Evolutionary conservation across 2,329 filamentous ascomycete species (phyloP).

Genomic region (Hirsutella thompsonii): DNA sequence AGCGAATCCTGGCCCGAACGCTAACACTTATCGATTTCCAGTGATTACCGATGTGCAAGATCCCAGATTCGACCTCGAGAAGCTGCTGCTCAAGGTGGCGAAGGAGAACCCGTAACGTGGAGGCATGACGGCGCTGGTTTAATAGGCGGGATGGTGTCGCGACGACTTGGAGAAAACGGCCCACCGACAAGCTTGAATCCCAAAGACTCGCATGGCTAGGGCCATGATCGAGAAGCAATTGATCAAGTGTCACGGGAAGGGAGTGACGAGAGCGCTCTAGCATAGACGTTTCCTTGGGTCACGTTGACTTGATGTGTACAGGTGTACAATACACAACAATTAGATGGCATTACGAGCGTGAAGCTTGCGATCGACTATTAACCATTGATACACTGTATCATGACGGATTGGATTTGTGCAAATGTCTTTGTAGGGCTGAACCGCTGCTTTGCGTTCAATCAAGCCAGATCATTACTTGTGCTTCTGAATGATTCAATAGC

Average conservation of each 20-base stretch:
- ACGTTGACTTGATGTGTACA: constrained; percentile 32
- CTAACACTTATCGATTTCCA: constrained; percentile 11
- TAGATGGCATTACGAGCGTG: constrained; percentile 23
- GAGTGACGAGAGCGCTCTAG: constrained; percentile 27
- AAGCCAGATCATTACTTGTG: too few relatives aligned
- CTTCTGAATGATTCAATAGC: too few relatives aligned
- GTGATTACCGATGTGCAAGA: constrained; percentile 54
- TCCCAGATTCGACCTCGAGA: constrained; percentile 89
- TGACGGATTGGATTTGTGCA: too few relatives aligned
- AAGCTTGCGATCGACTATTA: neutral
- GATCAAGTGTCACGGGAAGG: constrained; percentile 17
- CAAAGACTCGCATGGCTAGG: constrained; percentile 1
- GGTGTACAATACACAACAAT: constrained; percentile 39
- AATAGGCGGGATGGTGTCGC: constrained; percentile 1
- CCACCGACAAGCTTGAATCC: constrained; percentile 1
- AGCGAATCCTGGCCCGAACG: too few relatives aligned
- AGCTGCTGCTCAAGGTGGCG: constrained; percentile 55
- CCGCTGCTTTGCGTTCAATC: too few relatives aligned
- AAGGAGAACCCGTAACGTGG: constrained; percentile 34
- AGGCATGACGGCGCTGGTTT: neutral
- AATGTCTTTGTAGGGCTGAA: too few relatives aligned
- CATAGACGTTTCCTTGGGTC: constrained; percentile 37
- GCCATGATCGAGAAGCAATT: too few relatives aligned
- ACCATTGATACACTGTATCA: neutral
- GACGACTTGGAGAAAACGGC: neutral